Conservation (phyloP, 2,329 filamentous ascomycete genomes). For the Phialocephala sp. region DNA sequence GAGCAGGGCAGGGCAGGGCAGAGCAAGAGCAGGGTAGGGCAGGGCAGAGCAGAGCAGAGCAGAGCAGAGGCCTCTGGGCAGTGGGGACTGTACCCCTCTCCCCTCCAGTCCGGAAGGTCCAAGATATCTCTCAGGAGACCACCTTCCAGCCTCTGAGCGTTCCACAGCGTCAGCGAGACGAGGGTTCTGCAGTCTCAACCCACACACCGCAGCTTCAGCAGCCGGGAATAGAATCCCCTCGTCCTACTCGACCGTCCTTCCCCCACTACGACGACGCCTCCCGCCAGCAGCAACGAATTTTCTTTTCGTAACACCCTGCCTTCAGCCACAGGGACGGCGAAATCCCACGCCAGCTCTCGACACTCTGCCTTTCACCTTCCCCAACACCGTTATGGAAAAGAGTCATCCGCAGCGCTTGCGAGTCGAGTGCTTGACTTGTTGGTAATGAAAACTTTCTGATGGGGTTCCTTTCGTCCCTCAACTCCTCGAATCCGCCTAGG, state of each 20-base stretch:
- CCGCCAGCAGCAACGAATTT: conserved; percentile 22
- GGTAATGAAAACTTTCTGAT: conserved; percentile 35
- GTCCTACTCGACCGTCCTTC: conserved; percentile 7
- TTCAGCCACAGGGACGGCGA: conserved; percentile 1
- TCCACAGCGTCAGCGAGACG: conserved; percentile 25
- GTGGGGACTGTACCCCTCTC: not conserved
- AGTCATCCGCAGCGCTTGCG: conserved; percentile 12
- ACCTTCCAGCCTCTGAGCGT: conserved; percentile 15
- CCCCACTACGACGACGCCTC: conserved; percentile 24
- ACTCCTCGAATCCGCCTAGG: too few relatives aligned
- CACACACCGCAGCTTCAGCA: conserved; percentile 23
- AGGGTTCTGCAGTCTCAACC: conserved; percentile 20
- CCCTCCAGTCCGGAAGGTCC: conserved; percentile 8
- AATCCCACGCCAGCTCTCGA: conserved; percentile 18
- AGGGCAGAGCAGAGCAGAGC: too few relatives aligned
- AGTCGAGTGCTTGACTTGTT: conserved; percentile 22
- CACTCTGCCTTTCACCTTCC: conserved; percentile 3
- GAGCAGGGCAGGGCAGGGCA: too few relatives aligned
- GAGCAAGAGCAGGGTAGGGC: too few relatives aligned
- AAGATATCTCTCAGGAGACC: conserved; percentile 8
- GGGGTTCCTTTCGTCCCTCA: conserved; percentile 4
- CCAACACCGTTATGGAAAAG: not conserved
- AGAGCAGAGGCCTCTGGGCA: too few relatives aligned
- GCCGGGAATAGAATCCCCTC: conserved; percentile 16
- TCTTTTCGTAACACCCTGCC: conserved; percentile 24